Conservation (phyloP, 2,329 filamentous ascomycete species). For the Bipolaris zeicola region DNA sequence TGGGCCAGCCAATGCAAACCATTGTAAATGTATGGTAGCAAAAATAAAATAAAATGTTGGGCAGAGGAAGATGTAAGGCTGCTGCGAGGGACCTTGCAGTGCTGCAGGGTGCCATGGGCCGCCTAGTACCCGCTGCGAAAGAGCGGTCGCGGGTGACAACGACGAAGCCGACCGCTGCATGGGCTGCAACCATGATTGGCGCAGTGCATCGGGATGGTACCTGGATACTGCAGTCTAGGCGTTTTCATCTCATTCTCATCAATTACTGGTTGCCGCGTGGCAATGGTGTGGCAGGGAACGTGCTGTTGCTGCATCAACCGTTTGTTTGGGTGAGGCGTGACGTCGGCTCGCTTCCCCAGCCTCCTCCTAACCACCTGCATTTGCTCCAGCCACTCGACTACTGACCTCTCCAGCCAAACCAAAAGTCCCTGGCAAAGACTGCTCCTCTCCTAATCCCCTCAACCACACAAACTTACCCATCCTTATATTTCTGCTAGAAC, state of each 20-base stretch:
- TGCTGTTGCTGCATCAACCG: slow-evolving; percentile 24
- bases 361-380: slow-evolving; percentile 22
- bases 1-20: too few relatives aligned
- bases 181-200: background rate
- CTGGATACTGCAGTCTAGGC: background rate
- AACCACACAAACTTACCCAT: slow-evolving; percentile 16
- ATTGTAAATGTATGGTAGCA: background rate
- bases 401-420: slow-evolving; percentile 13
- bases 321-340: slow-evolving; percentile 25
- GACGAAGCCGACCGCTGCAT: background rate
- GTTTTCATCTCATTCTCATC: background rate
- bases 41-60: background rate
- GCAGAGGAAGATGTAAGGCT: background rate
- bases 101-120: background rate
- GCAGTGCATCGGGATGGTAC: background rate
- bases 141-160: slow-evolving; percentile 3
- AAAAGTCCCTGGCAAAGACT: slow-evolving; percentile 16
- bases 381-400: slow-evolving; percentile 14
- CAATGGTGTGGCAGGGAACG: slow-evolving; percentile 4
- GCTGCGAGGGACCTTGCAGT: background rate
- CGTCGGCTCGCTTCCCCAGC: slow-evolving; percentile 19
- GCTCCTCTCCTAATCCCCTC: slow-evolving; percentile 13
- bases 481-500: slow-evolving; percentile 12
- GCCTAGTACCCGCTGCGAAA: slow-evolving; percentile 1
- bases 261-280: slow-evolving; percentile 12